These are phyloP conservation scores for Phialemoniopsis sp. DNA, from an alignment of 2,329 filamentous ascomycete species.

Conservation along the genomic window DNA sequence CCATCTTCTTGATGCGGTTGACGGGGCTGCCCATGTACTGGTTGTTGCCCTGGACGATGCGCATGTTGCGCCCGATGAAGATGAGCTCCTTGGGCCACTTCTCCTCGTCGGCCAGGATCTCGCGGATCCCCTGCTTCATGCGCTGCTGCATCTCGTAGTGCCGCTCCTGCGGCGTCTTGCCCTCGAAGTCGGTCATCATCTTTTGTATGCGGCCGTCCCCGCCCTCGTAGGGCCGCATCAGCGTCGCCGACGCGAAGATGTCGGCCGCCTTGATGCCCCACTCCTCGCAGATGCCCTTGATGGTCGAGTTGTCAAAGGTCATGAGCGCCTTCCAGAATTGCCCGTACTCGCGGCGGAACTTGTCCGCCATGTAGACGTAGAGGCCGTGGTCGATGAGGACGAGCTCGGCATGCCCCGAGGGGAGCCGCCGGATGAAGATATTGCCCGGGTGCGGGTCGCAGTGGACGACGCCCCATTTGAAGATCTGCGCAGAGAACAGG, in stretches of 20 bases:
- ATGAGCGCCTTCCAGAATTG: constrained; percentile 92
- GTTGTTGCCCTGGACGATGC: constrained; percentile 91
- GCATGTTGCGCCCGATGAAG: constrained; percentile 87
- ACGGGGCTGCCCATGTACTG: constrained; percentile 86
- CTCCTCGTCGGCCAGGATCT: constrained; percentile 76
- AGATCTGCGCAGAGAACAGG: constrained; percentile 96
- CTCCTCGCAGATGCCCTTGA: constrained; percentile 64
- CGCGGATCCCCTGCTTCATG: constrained; percentile 65
- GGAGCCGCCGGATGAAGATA: constrained; percentile 86
- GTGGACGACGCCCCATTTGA: constrained; percentile 92
- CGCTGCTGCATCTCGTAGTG: constrained; percentile 86
- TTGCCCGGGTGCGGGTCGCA: constrained; percentile 98
- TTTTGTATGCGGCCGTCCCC: constrained; percentile 66
- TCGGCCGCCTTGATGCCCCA: constrained; percentile 92
- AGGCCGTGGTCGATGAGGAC: constrained; percentile 97
- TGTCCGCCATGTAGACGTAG: constrained; percentile 84
- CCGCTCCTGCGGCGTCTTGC: constrained; percentile 61
- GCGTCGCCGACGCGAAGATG: constrained; percentile 84
- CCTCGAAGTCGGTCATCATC: constrained; percentile 61
- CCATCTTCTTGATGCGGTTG: constrained; percentile 91
- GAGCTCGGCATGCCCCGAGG: constrained; percentile 78
- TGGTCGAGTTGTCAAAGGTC: constrained; percentile 84
- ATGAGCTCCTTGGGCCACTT: constrained; percentile 89
- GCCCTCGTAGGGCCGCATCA: constrained; percentile 87
- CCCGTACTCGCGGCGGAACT: constrained; percentile 82